Evolutionary conservation across 352 stramenopile species (phyloP).

Genomic region (Phytopythium kandeliae): DNA sequence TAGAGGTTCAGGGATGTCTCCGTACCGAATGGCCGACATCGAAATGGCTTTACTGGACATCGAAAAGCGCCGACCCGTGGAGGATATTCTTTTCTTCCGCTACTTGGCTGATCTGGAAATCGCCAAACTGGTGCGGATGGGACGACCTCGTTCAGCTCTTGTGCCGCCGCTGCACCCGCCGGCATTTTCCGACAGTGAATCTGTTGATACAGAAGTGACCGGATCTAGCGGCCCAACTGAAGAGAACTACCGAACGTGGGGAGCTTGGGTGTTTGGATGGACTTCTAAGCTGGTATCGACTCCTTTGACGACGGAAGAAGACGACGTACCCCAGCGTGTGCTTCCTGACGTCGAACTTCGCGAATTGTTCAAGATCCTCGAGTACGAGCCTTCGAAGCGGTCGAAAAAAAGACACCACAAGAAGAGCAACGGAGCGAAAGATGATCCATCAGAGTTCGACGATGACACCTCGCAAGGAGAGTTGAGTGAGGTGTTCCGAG

Average conservation of each 20-base stretch:
- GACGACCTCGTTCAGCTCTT: conserved; percentile 13
- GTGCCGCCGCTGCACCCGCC: conserved; percentile 35
- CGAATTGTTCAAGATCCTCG: conserved; percentile 85
- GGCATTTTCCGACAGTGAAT: conserved; percentile 67
- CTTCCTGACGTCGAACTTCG: conserved; percentile 79
- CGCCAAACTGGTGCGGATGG: conserved; percentile 21
- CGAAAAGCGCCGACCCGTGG: conserved; percentile 57
- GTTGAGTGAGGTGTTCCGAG: conserved; percentile 49
- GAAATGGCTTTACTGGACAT: conserved; percentile 59
- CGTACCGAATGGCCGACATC: conserved; percentile 12
- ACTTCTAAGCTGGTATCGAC: conserved; percentile 59
- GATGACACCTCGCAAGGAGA: conserved; percentile 26
- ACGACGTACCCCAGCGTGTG: conserved; percentile 28
- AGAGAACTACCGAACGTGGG: conserved; percentile 72
- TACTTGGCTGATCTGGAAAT: conserved; percentile 66
- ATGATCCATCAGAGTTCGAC: conserved; percentile 17
- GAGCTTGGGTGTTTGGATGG: conserved; percentile 84
- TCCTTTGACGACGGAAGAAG: conserved; percentile 18
- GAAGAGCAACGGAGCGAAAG: conserved; percentile 26
- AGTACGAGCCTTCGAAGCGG: conserved; percentile 69
- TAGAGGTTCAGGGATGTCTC: conserved; percentile 6
- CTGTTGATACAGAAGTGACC: conserved; percentile 70
- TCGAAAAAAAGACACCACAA: conserved; percentile 41
- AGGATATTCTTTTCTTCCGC: conserved; percentile 85
- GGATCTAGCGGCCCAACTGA: conserved; percentile 68